Evolutionary conservation across 2,329 filamentous ascomycete genomes (phyloP).

Genomic region (Phaeoacremonium minimum): DNA sequence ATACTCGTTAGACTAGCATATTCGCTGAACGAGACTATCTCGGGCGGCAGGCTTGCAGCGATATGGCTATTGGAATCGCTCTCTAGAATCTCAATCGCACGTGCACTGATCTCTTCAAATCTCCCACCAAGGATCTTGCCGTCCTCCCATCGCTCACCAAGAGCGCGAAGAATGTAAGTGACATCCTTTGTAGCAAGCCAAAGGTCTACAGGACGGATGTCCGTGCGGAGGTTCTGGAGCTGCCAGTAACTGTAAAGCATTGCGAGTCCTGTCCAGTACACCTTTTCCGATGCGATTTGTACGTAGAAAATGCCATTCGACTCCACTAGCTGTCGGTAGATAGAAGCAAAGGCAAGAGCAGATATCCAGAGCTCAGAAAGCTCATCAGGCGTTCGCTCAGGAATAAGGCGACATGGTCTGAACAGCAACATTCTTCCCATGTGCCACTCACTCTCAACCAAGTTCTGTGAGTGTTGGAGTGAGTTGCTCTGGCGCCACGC

Average conservation of each 20-base stretch:
- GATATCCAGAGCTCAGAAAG: slow-evolving; percentile 14
- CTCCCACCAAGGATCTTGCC: slow-evolving; percentile 12
- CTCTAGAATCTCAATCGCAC: slow-evolving; percentile 10
- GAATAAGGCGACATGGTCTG: slow-evolving; percentile 13
- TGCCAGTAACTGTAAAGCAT: slow-evolving; percentile 16
- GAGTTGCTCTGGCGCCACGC: slow-evolving; percentile 11
- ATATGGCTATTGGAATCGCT: neutral
- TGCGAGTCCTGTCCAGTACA: slow-evolving; percentile 16
- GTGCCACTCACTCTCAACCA: slow-evolving; percentile 16
- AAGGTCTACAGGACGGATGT: slow-evolving; percentile 8
- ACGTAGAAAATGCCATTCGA: slow-evolving; percentile 18
- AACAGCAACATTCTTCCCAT: slow-evolving; percentile 15
- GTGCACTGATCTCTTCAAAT: slow-evolving; percentile 11
- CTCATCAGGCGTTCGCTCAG: slow-evolving; percentile 8
- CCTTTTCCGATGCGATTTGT: slow-evolving; percentile 17
- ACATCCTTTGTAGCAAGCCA: slow-evolving; percentile 17
- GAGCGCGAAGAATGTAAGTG: slow-evolving; percentile 13
- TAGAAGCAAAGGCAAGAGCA: slow-evolving; percentile 9
- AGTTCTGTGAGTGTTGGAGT: slow-evolving; percentile 9
- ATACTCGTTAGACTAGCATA: slow-evolving; percentile 16
- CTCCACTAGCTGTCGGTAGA: slow-evolving; percentile 16
- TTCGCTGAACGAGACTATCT: slow-evolving; percentile 10
- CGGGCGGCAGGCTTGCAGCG: slow-evolving; percentile 6
- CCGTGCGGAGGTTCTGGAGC: slow-evolving; percentile 5
- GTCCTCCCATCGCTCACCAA: slow-evolving; percentile 16